Evolutionary conservation across 75 land plant species (phyloP).

Genomic region (Chamaecyparis obtusa): DNA sequence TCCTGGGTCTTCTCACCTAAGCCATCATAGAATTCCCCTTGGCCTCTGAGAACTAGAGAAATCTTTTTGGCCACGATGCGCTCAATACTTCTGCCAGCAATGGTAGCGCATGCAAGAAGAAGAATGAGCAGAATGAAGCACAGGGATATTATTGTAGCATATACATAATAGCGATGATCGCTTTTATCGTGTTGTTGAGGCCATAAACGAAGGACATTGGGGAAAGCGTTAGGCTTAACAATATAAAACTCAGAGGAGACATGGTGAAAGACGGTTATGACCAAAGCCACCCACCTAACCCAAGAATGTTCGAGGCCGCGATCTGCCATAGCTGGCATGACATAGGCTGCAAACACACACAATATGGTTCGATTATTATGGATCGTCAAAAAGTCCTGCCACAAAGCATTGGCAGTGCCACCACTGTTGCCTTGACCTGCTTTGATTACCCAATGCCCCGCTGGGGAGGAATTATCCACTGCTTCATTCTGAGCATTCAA

Average conservation of each 20-base stretch:
- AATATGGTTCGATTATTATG: too few species aligned
- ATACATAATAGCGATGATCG: background rate
- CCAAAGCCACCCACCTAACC: background rate
- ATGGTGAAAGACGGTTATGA: background rate
- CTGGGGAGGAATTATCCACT: background rate
- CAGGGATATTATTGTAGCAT: background rate
- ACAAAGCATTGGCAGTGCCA: background rate
- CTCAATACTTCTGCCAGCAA: too few species aligned
- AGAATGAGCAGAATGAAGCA: background rate
- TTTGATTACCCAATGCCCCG: too few species aligned
- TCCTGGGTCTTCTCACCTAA: background rate
- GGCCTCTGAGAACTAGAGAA: too few species aligned
- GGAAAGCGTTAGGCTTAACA: background rate
- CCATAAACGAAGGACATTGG: too few species aligned
- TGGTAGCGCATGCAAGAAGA: background rate
- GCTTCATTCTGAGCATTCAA: background rate
- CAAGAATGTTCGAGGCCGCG: background rate
- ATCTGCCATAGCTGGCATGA: background rate
- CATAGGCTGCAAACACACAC: background rate
- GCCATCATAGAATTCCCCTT: too few species aligned
- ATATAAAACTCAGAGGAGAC: background rate
- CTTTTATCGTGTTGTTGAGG: background rate
- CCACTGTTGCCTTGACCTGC: too few species aligned
- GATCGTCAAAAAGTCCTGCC: background rate
- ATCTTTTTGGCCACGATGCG: too few species aligned